Percentiles rank a stretch among this genome's conserved stretches.
Conservation (phyloP, 805 yeast species). For the Hemisphaericaspora nanyangensis region DNA sequence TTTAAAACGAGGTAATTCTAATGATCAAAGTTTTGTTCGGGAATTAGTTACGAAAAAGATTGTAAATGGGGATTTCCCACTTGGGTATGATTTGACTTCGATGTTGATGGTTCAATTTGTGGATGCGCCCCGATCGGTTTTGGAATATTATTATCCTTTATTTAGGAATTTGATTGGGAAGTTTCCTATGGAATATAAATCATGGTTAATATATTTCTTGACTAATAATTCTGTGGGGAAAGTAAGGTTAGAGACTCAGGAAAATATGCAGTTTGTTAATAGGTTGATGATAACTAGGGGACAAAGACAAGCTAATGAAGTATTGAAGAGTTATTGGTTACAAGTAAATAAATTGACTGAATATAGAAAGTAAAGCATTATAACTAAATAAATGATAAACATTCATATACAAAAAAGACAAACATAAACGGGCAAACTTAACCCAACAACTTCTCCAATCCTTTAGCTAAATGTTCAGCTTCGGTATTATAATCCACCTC, state of each 20-base stretch:
- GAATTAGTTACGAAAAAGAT: constrained; percentile 17
- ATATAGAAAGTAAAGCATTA: constrained; percentile 15
- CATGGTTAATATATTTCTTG: constrained; percentile 34
- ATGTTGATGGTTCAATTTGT: constrained; percentile 34
- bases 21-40: constrained; percentile 33
- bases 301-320: constrained; percentile 53
- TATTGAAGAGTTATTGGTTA: constrained; percentile 64
- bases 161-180: constrained; percentile 46
- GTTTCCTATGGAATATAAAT: constrained; percentile 44
- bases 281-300: constrained; percentile 64
- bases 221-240: constrained; percentile 9
- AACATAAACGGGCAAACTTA: neutral
- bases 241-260: constrained; percentile 23
- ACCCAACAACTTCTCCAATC: constrained; percentile 30
- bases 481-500: constrained; percentile 57
- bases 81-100: constrained; percentile 23
- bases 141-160: constrained; percentile 54
- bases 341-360: constrained; percentile 53
- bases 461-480: constrained; percentile 51
- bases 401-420: constrained; percentile 2
- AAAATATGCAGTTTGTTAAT: constrained; percentile 40
- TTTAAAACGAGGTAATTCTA: constrained; percentile 42
- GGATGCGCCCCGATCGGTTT: constrained; percentile 51
- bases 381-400: neutral
- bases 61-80: constrained; percentile 5